Evolutionary conservation across 2,329 filamentous ascomycete genomes (phyloP).

Genomic region (Zarea fungicola): DNA sequence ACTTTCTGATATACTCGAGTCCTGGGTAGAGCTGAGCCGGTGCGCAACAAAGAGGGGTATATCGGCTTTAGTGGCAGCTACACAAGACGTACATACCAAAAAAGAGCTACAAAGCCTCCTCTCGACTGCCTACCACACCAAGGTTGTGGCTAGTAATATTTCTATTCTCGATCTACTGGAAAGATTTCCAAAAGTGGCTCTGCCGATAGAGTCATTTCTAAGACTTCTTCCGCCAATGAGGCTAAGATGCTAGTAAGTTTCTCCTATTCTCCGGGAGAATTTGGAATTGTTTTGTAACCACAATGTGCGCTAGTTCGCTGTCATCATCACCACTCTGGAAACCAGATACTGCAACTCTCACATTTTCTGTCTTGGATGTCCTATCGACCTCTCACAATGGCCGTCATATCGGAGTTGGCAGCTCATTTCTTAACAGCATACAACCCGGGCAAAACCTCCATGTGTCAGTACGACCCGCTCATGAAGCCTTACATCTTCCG

Average conservation of each 20-base stretch:
- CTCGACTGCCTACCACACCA: too few relatives aligned
- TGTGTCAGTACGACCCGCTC: conserved; percentile 43
- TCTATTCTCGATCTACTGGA: conserved; percentile 67
- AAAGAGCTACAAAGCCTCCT: conserved; percentile 44
- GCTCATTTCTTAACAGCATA: conserved; percentile 46
- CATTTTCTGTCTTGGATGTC: conserved; percentile 65
- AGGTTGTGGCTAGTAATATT: too few relatives aligned
- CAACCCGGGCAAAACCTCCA: conserved; percentile 39
- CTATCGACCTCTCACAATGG: too few relatives aligned
- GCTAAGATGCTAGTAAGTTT: too few relatives aligned
- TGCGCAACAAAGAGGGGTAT: conserved; percentile 61
- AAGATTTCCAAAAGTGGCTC: conserved; percentile 49
- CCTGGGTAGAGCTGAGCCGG: conserved; percentile 68
- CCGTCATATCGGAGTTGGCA: conserved; percentile 53
- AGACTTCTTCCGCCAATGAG: conserved; percentile 72
- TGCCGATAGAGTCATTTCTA: conserved; percentile 64
- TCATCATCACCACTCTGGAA: conserved; percentile 64
- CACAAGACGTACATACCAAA: conserved; percentile 38
- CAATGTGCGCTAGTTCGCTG: too few relatives aligned
- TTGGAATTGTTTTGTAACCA: too few relatives aligned
- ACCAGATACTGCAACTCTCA: conserved; percentile 54
- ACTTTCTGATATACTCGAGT: conserved; percentile 57
- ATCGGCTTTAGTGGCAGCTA: conserved; percentile 42
- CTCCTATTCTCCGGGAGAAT: too few relatives aligned
- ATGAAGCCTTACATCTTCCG: conserved; percentile 43